These are phyloP conservation scores for Lagerstroemia speciosa DNA, from an alignment of 345 rosid species.

Conservation along the genomic window DNA sequence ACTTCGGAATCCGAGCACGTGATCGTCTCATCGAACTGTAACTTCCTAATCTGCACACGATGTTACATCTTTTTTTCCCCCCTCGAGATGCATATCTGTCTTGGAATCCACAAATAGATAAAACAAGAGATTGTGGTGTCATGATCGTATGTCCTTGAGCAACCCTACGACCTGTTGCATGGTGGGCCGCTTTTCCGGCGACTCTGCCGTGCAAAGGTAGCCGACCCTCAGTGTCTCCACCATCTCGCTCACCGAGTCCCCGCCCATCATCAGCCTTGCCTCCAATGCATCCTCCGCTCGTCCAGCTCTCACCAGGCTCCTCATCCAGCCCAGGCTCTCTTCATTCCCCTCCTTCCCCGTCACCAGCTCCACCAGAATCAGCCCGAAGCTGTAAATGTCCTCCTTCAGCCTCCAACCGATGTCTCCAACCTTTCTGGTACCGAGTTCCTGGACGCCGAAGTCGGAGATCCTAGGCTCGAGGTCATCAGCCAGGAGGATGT, in stretches of 20 bases:
- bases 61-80: too few species aligned
- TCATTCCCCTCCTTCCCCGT: slow-evolving; percentile 55
- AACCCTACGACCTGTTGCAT: slow-evolving; percentile 89
- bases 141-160: slow-evolving; percentile 62
- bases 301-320: slow-evolving; percentile 63
- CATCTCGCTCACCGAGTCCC: slow-evolving; percentile 58
- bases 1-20: too few species aligned
- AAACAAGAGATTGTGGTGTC: neutral
- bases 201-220: slow-evolving; percentile 78
- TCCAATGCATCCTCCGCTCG: slow-evolving; percentile 55
- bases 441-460: slow-evolving; percentile 41
- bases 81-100: too few species aligned
- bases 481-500: slow-evolving; percentile 60
- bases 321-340: slow-evolving; percentile 41
- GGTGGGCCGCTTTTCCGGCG: slow-evolving; percentile 65
- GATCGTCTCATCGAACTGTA: too few species aligned
- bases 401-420: slow-evolving; percentile 18
- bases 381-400: slow-evolving; percentile 72
- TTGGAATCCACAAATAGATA: too few species aligned
- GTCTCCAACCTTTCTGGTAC: neutral
- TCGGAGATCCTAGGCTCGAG: slow-evolving; percentile 75
- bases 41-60: too few species aligned
- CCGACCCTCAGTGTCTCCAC: slow-evolving; percentile 75
- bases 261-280: slow-evolving; percentile 38
- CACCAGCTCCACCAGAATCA: slow-evolving; percentile 57